Conservation (phyloP, 208 protist species). For the Trichomonas tenax region DNA sequence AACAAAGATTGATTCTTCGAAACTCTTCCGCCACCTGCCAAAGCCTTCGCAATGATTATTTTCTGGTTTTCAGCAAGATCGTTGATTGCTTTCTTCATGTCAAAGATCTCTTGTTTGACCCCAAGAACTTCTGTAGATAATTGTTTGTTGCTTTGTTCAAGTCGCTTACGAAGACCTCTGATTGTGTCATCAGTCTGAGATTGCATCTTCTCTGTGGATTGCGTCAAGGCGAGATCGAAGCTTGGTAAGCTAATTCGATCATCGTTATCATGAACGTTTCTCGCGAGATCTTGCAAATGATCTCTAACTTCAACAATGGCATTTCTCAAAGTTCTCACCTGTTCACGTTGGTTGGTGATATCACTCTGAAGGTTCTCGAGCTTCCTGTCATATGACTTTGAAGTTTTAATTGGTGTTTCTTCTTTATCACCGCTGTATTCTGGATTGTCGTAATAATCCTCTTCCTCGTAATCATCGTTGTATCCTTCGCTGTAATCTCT, state of each 20-base stretch:
- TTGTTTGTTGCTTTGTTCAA: background rate
- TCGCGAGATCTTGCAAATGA: background rate
- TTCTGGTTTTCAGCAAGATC: background rate
- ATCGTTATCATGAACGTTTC: background rate
- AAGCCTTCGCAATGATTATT: background rate
- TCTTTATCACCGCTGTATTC: background rate
- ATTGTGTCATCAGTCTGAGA: background rate
- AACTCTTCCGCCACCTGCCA: background rate
- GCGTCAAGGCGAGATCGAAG: background rate
- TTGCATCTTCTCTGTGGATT: background rate
- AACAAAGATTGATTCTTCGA: background rate
- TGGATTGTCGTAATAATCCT: background rate
- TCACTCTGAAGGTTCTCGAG: background rate
- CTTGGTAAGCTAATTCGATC: background rate
- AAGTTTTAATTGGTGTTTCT: background rate
- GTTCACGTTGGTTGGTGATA: background rate
- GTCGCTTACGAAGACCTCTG: background rate
- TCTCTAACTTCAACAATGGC: background rate
- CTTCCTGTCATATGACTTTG: background rate
- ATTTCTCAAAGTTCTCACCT: background rate
- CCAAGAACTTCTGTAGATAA: background rate
- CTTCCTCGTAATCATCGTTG: background rate
- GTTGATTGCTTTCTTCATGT: background rate
- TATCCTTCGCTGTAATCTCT: background rate
- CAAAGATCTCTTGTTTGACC: background rate